phyloP scores from a whole-genome alignment of 495 filamentous ascomycete species.

The Lindgomyces ingoldianus region DNA sequence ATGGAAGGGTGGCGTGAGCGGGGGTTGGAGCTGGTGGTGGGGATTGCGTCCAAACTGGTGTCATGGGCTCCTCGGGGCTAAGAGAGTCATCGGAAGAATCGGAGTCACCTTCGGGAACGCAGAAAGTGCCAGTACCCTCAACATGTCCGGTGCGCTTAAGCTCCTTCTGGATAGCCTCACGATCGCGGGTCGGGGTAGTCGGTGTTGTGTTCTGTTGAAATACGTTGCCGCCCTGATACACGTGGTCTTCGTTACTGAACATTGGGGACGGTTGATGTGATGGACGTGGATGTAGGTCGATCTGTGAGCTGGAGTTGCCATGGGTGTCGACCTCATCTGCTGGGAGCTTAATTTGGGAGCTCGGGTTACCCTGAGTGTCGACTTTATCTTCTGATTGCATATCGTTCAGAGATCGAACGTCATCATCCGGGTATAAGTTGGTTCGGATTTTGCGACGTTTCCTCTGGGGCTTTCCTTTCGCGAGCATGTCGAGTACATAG shows the following conservation, averaged over 20 bases:
- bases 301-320: slow-evolving; percentile 3
- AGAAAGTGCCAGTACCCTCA: slow-evolving; percentile 17
- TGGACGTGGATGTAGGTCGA: slow-evolving; percentile 15
- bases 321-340: slow-evolving; percentile 6
- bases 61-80: background rate
- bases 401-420: background rate
- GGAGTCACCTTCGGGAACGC: slow-evolving; percentile 22
- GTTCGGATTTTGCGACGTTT: slow-evolving; percentile 3
- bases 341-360: no score
- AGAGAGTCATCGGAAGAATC: background rate
- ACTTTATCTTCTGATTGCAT: background rate
- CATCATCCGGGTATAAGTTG: background rate
- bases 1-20: slow-evolving; percentile 19
- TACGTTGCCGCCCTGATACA: no score
- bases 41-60: slow-evolving; percentile 17
- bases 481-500: background rate
- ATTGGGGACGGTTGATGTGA: slow-evolving; percentile 15
- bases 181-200: background rate
- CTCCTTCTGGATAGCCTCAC: slow-evolving; percentile 4
- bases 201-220: background rate
- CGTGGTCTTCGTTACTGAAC: no score
- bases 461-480: background rate
- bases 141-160: slow-evolving; percentile 22
- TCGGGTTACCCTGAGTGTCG: background rate
- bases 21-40: slow-evolving; percentile 7